Evolutionary conservation across 257 asterid genomes (phyloP).

Genomic region (Schizonepeta tenuifolia): DNA sequence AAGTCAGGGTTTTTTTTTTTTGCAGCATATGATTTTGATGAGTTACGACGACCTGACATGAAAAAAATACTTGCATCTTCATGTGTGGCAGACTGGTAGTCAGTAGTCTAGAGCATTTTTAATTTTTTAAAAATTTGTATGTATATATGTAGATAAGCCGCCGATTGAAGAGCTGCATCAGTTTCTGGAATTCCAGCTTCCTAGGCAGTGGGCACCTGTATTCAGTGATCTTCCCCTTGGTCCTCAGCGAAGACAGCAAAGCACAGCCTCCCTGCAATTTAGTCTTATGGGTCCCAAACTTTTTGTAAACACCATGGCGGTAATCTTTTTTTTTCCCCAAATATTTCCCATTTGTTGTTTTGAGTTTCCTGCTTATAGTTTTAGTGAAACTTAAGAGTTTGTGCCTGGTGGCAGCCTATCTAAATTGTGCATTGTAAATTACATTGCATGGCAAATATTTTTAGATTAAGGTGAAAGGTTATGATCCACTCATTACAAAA

Average conservation of each 20-base stretch:
- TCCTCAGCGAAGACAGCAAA: conserved; percentile 85
- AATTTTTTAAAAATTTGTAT: background rate
- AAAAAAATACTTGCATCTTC: conserved; percentile 17
- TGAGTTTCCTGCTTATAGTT: conserved; percentile 24
- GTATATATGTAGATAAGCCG: conserved; percentile 73
- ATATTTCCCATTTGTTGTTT: background rate
- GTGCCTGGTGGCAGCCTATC: conserved; percentile 16
- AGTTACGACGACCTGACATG: conserved; percentile 11
- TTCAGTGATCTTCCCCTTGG: conserved; percentile 96
- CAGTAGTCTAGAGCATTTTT: background rate
- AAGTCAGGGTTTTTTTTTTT: background rate
- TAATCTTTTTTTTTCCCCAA: conserved; percentile 37
- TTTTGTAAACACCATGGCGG: conserved; percentile 71
- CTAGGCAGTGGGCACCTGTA: conserved; percentile 99
- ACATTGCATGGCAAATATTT: conserved; percentile 20
- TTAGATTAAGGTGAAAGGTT: conserved; percentile 15
- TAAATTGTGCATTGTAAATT: background rate
- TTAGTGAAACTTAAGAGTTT: conserved; percentile 8
- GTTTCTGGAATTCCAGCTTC: conserved; percentile 97
- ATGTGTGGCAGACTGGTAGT: background rate
- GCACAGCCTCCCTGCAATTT: conserved; percentile 79
- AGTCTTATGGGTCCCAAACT: conserved; percentile 97
- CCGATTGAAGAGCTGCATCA: conserved; percentile 99
- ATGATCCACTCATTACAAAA: background rate
- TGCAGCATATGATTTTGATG: too few relatives aligned